Evolutionary conservation across 2,329 filamentous ascomycete genomes (phyloP).

Genomic region (Stemphylium beticola): DNA sequence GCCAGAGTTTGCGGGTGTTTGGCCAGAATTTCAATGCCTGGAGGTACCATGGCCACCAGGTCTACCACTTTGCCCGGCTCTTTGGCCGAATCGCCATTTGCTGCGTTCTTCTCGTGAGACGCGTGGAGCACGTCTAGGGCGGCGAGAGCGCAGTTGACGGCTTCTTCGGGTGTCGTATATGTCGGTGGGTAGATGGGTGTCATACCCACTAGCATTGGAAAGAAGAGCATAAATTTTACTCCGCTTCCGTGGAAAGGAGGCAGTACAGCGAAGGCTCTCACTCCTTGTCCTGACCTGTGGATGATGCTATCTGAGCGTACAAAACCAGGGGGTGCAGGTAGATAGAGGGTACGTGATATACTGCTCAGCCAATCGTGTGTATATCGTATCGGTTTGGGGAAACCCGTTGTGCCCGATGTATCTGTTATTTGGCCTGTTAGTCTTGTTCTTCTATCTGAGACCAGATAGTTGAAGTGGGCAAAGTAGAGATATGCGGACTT

Average conservation of each 20-base stretch:
- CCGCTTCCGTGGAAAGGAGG: slow-evolving; percentile 20
- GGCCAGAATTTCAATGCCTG: slow-evolving; percentile 9
- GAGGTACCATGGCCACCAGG: not conserved
- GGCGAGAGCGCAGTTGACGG: not conserved
- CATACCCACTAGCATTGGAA: slow-evolving; percentile 6
- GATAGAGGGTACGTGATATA: not conserved
- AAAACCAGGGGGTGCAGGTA: slow-evolving; percentile 7
- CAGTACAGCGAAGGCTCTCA: slow-evolving; percentile 5
- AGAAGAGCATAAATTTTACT: slow-evolving; percentile 5
- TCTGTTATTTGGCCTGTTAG: slow-evolving; percentile 15
- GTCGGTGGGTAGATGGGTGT: slow-evolving; percentile 7
- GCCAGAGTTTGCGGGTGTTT: slow-evolving; percentile 6
- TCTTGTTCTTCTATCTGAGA: not conserved
- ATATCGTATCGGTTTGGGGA: slow-evolving; percentile 46
- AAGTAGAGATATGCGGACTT: not conserved
- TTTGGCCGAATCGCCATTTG: not conserved
- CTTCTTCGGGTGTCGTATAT: slow-evolving; percentile 1
- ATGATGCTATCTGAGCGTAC: not conserved
- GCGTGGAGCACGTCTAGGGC: not conserved
- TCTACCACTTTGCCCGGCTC: not conserved
- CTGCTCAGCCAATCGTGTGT: slow-evolving; percentile 24
- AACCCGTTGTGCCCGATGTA: slow-evolving; percentile 48
- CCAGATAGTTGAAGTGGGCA: not conserved
- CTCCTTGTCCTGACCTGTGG: not conserved
- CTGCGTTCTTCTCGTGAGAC: not conserved